Evolutionary conservation across 352 stramenopile genomes (phyloP), one percentile per base, ranked within the genome.

Genomic region (Phytophthora fragariaefolia): DNA sequence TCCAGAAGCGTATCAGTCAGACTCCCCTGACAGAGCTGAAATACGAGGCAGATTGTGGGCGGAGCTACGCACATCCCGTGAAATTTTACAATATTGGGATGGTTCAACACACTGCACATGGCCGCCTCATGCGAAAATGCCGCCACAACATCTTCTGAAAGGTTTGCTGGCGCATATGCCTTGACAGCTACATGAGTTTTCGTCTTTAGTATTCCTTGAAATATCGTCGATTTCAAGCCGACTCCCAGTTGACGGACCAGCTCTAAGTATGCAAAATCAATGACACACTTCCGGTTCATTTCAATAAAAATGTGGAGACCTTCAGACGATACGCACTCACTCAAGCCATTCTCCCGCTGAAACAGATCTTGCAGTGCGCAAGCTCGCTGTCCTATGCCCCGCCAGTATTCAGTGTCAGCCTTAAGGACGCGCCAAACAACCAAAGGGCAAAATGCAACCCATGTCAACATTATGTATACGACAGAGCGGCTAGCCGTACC

Each of bases 221-320:
- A 83, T 0, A 83, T 57, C 10, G 56, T 67, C 1, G 74, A 72
- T 13, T 48, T 76, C 0, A 60, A 60, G 0, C 74, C 79, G 10
- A 68, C 58, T 4, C 73, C 77, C 49, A 85, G 63, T 23, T 68
- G 66, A 3, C 56, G 51, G 18, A 66, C 47, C n/a, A 87, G 46
- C 8, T 80, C 63, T 26, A 87, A 45, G 43, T 83, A 82, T 6
- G 77, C 77, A 56, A 88, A 88, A 36, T 88, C 79, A 24, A 88
- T 83, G 32, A 88, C 63, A 49, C 72, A 67, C 28, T 83, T 85
- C 8, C 74, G 74, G 24, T 87, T 78, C 70, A 82, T 75, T 43
- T 86, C 78, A 48, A 87, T 85, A 13, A 85, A 55, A 10, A 80
- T 43, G 42, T 88, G 77, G 0, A 88, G 59, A 22, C 71, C 76